phyloP scores from a whole-genome alignment of 306 rosid species.

The Vigna unguiculata region DNA sequence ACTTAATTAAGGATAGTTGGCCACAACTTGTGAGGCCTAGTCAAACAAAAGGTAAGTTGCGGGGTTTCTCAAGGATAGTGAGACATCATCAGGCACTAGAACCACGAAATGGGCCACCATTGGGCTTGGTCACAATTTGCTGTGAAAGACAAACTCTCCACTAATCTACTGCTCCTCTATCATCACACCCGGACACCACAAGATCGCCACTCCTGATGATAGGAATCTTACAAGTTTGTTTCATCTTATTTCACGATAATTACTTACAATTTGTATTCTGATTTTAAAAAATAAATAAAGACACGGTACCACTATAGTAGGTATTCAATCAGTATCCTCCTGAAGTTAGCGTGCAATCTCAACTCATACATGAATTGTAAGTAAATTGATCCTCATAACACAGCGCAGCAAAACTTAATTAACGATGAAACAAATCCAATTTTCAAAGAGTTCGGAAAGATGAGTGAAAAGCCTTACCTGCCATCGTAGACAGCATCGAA shows the following conservation, averaged over 20 bases:
- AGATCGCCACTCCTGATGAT: not conserved
- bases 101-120: not conserved
- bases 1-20: not conserved
- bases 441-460: no score
- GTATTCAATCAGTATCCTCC: not conserved
- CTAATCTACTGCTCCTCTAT: not conserved
- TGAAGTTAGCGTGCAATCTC: not conserved
- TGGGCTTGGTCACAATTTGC: not conserved
- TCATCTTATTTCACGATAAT: not conserved
- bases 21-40: not conserved
- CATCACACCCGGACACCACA: not conserved
- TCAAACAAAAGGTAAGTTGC: not conserved
- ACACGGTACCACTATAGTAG: not conserved
- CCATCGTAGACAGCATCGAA: constrained; percentile 87
- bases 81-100: not conserved
- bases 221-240: not conserved
- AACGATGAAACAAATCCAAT: not conserved
- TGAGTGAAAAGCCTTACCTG: constrained; percentile 50
- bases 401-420: no score
- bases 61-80: not conserved
- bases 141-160: not conserved
- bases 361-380: constrained; percentile 13
- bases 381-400: no score
- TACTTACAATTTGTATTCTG: not conserved
- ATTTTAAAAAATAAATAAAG: not conserved